A percentile compares a stretch with the other conserved stretches of the same genome.
These are phyloP conservation scores for Kwoniella shandongensis DNA, from an alignment of 768 basidiomycete genomes.

Conservation along the genomic window DNA sequence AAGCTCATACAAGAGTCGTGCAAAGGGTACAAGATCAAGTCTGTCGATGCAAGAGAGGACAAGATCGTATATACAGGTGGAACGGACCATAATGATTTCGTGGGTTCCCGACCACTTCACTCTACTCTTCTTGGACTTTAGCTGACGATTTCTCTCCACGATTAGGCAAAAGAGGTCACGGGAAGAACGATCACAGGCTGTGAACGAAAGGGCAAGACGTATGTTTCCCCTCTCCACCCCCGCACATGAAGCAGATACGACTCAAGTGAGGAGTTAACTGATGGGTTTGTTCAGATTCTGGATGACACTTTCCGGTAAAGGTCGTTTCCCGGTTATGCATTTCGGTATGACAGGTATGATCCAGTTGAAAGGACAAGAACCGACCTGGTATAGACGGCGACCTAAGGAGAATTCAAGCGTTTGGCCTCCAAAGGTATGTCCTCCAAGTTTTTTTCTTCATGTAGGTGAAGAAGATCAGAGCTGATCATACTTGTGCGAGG, in stretches of 20 bases:
- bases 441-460: too few species aligned
- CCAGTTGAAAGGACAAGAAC: slow-evolving; percentile 59
- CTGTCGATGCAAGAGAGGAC: slow-evolving; percentile 65
- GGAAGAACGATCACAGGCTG: slow-evolving; percentile 51
- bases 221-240: slow-evolving; percentile 2
- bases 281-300: too few species aligned
- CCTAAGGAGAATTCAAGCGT: slow-evolving; percentile 32
- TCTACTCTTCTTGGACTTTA: slow-evolving; percentile 12
- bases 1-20: slow-evolving; percentile 61
- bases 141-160: slow-evolving; percentile 6
- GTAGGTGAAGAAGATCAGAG: not conserved
- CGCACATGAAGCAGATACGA: not conserved
- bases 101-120: slow-evolving; percentile 55
- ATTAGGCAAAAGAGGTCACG: slow-evolving; percentile 61
- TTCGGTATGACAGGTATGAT: slow-evolving; percentile 88
- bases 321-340: slow-evolving; percentile 68
- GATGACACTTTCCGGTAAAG: slow-evolving; percentile 63
- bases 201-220: slow-evolving; percentile 54
- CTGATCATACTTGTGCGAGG: slow-evolving; percentile 6
- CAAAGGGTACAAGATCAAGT: slow-evolving; percentile 60
- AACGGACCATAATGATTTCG: slow-evolving; percentile 63
- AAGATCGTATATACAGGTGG: slow-evolving; percentile 63
- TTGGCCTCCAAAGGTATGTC: slow-evolving; percentile 51
- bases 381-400: slow-evolving; percentile 50
- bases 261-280: too few species aligned